Evolutionary conservation across 177 flowering plant species (phyloP), one percentile per base, ranked within the genome.

Genomic region (Vitis hybrid): DNA sequence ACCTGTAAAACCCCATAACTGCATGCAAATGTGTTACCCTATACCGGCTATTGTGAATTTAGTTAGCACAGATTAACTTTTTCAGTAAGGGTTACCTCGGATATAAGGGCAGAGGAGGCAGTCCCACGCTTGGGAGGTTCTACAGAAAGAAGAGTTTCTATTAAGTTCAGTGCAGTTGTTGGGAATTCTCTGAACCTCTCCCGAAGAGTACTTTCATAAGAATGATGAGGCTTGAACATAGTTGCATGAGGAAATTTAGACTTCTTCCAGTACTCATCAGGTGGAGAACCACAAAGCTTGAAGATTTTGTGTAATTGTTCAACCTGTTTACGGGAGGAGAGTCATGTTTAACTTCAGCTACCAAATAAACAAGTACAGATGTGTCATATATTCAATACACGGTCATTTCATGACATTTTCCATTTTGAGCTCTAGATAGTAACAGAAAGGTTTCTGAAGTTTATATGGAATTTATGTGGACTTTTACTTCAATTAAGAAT

Each of bases 281-380:
- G 82, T 57, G 97, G 97, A 76, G 97, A 86, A 51, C 98, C 98
- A 78, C 96, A 90, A 18, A 94, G 93, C 84, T 89, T 92, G 82
- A 92, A 94, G 54, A 94, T 92, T 73, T 89, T 94, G 79, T 94
- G 98, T 65, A 94, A 77, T 77, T 94, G 98, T 71, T 94, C 98
- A 61, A 94, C 92, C 98, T 93, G 84, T 50, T 70, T 48, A 64
- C 10, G 35, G 61, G 24, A 61, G 27, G 32, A 41, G 24, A 61
- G 12, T 46, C 8, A 56, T 24, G 17, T 65, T 63, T 41, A 24
- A 46, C 30, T 32, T 64, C 35, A 32, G 7, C 18, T 53, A 51
- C 9, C 18, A 41, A 51, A 10, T n/a, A 32, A 70, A 9, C 18
- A 62, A 54, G 17, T 46, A 30, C 35, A 56, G 65, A 64, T 24